Evolutionary conservation across 352 stramenopile species (phyloP).

Genomic region (Globisporangium viniferum): DNA sequence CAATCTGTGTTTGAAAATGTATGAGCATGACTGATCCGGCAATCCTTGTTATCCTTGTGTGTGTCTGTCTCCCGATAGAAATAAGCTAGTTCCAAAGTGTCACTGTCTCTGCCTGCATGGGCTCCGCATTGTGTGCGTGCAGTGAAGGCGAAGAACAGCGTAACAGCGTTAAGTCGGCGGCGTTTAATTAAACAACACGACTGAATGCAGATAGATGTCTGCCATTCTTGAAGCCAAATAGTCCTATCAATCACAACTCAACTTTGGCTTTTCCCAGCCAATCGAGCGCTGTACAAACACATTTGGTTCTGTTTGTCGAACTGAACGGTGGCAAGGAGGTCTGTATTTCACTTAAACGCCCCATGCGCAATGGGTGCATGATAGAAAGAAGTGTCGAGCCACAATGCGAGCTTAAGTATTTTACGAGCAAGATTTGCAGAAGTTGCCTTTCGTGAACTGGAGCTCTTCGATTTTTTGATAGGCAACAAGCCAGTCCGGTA

Average conservation of each 20-base stretch:
- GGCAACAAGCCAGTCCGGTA: slow-evolving; percentile 19
- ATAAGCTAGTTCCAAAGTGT: background rate
- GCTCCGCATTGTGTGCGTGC: background rate
- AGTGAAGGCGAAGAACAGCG: background rate
- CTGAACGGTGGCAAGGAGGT: background rate
- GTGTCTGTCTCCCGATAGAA: background rate
- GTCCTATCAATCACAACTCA: background rate
- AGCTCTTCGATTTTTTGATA: slow-evolving; percentile 16
- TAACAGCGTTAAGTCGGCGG: background rate
- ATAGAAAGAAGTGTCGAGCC: background rate
- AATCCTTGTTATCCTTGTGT: background rate
- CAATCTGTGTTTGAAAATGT: too few species aligned
- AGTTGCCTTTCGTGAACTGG: background rate
- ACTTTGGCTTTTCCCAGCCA: background rate
- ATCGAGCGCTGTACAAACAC: background rate
- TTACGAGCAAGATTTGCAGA: background rate
- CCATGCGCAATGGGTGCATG: background rate
- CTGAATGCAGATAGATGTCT: background rate
- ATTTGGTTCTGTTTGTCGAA: background rate
- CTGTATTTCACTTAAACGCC: background rate
- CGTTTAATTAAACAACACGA: background rate
- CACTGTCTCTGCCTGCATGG: background rate
- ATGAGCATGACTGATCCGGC: background rate
- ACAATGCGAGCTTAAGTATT: background rate
- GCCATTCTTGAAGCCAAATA: background rate